Base-by-base conservation (phyloP, 768 basidiomycete genomes). In the Kwoniella shandongensis region DNA sequence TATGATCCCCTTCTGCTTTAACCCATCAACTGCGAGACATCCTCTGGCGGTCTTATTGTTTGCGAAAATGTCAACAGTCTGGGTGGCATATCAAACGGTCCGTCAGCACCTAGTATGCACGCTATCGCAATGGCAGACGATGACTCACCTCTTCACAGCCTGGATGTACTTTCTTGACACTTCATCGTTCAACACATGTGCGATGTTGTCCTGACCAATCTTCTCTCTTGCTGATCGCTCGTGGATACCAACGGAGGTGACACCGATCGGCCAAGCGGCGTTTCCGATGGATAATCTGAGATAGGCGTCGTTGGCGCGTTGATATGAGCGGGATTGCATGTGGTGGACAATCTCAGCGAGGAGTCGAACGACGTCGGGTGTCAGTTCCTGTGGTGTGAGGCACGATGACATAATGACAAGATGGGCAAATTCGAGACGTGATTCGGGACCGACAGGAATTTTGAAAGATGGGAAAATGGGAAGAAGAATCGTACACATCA, bases 201-300 rank as follows among this genome's bases (percentile, higher is more conserved):
- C 96, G 7, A 99, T 92, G 74, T 93, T 90, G 76, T 97, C 93
- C 36, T 88, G 86, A 13, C 90, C 92, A 59, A 99, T 99, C 79
- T 97, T 97, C 77, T 99, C 94, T 61, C 93, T 87, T 1, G 94
- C 96, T 0, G 90, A 91, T 73, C 96, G 88, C 77, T 96, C 96
- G 79, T 99, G 96, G 54, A 98, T 96, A 79, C 92, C 93, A 79
- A 98, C 96, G 88, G 94, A 94, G 59, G 96, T 99, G 8, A 99
- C 96, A 40, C 96, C 96, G 70, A 99, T 99, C 1, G 96, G 96
- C 96, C 96, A 99, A 2, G 96, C 93, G 0, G 96, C 94, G 69
- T 96, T 99, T 30, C 96, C 96, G 62, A 99, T 99, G 4, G 90
- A 92, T 36, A 99, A 80, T 6, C 96, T 88, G 22, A 99, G 84